Evolutionary conservation across 192 early-diverging fungal genomes (phyloP).

Genomic region (Coemansia sp.): DNA sequence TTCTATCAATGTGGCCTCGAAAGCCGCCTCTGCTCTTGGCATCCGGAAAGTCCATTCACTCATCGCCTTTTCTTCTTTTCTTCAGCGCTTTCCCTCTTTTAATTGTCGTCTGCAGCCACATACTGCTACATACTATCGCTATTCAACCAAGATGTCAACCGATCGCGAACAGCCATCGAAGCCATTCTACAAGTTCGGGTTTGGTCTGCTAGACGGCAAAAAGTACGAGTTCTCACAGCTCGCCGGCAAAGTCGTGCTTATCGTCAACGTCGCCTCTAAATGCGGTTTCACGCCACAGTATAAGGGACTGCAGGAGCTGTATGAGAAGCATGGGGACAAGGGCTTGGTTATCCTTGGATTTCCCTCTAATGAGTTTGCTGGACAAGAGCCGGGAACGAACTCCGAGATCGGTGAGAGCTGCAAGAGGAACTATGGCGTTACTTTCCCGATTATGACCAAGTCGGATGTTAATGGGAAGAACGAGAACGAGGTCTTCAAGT

Average conservation of each 20-base stretch:
- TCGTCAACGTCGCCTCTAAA: conserved; percentile 90
- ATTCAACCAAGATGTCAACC: not conserved
- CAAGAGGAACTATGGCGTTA: conserved; percentile 69
- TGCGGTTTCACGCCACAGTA: conserved; percentile 88
- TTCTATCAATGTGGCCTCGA: not conserved
- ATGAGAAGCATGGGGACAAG: conserved; percentile 62
- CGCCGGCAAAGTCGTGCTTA: conserved; percentile 72
- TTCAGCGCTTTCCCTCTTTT: conserved; percentile 2
- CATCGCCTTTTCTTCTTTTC: not conserved
- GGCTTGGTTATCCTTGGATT: conserved; percentile 87
- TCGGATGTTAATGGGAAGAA: conserved; percentile 78
- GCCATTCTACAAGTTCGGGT: conserved; percentile 56
- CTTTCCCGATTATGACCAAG: conserved; percentile 88
- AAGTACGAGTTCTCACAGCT: conserved; percentile 58
- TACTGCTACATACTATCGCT: conserved; percentile 2
- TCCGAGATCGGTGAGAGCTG: conserved; percentile 56
- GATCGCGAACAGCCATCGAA: not conserved
- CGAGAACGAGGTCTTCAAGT: conserved; percentile 63
- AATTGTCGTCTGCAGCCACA: not conserved
- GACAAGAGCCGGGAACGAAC: conserved; percentile 61
- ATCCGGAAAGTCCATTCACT: not conserved
- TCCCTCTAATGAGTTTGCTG: conserved; percentile 86
- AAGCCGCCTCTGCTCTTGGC: not conserved
- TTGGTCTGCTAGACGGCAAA: conserved; percentile 54
- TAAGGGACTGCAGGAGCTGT: conserved; percentile 64